These are phyloP conservation scores for Antarctomyces pellizariae DNA, from an alignment of 495 filamentous ascomycete genomes.

Conservation along the genomic window DNA sequence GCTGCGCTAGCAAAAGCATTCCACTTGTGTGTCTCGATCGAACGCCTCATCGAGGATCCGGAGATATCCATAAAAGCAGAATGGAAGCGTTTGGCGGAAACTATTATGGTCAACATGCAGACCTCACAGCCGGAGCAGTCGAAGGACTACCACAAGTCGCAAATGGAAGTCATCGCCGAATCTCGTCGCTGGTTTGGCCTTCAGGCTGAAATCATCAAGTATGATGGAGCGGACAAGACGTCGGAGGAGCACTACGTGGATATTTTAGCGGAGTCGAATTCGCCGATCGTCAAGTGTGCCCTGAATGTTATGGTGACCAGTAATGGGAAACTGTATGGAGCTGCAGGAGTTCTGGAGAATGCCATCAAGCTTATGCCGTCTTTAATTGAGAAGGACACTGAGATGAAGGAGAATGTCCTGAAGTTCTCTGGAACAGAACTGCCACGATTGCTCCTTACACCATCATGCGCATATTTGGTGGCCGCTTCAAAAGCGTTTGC, in stretches of 20 bases:
- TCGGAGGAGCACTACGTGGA: too few relatives aligned
- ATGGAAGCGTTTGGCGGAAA: slow-evolving; percentile 5
- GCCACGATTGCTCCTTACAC: slow-evolving; percentile 5
- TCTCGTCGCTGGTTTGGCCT: slow-evolving; percentile 33
- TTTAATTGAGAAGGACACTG: not conserved
- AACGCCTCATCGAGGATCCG: slow-evolving; percentile 1
- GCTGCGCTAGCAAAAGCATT: slow-evolving; percentile 5
- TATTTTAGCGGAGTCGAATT: not conserved
- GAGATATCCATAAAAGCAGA: slow-evolving; percentile 10
- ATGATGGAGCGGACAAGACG: not conserved
- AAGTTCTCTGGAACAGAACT: slow-evolving; percentile 7
- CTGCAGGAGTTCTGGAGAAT: slow-evolving; percentile 37
- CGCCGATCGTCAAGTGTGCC: slow-evolving; percentile 23
- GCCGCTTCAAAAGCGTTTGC: slow-evolving; percentile 4
- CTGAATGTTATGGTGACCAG: slow-evolving; percentile 26
- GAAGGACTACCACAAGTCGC: slow-evolving; percentile 45
- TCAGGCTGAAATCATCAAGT: slow-evolving; percentile 4
- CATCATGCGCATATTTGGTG: slow-evolving; percentile 6
- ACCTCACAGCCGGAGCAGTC: slow-evolving; percentile 57
- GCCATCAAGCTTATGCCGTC: slow-evolving; percentile 10
- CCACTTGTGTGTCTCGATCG: slow-evolving; percentile 2
- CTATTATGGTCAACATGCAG: slow-evolving; percentile 27
- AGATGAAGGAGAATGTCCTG: slow-evolving; percentile 1
- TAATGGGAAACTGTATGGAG: slow-evolving; percentile 68
- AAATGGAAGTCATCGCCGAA: slow-evolving; percentile 35